Evolutionary conservation across 2,329 filamentous ascomycete genomes (phyloP).

Genomic region (Xylaria sp.): DNA sequence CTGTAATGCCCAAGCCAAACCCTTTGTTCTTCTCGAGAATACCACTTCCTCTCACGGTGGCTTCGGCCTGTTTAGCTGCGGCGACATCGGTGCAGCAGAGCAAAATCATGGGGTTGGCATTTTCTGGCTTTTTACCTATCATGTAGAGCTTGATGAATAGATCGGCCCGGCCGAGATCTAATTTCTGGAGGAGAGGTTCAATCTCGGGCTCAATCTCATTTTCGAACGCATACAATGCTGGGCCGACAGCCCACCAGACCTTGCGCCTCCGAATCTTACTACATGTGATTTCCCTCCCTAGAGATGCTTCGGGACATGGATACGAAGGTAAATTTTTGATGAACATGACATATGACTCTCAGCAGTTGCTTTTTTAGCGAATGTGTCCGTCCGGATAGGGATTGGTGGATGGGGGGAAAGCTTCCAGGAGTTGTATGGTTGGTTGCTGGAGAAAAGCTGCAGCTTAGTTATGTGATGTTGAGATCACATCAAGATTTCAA

Average conservation of each 20-base stretch:
- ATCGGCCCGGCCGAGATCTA: neutral
- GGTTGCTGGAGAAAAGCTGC: neutral
- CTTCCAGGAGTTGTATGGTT: neutral
- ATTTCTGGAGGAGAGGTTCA: neutral
- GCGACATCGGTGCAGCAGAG: neutral
- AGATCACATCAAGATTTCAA: neutral
- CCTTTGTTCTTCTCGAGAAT: neutral
- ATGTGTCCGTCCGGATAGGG: neutral
- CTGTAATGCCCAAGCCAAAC: neutral
- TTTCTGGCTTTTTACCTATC: constrained; percentile 1
- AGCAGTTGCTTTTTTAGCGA: neutral
- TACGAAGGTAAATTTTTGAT: neutral
- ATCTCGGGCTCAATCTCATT: neutral
- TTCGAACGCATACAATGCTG: neutral
- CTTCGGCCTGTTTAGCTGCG: neutral
- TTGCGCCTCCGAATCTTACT: neutral
- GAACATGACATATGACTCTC: neutral
- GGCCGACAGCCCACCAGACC: neutral
- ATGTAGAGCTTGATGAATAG: constrained; percentile 1
- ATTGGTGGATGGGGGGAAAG: neutral
- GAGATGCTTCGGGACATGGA: neutral
- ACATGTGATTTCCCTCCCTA: neutral
- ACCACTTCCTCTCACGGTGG: neutral
- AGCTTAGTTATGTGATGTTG: neutral
- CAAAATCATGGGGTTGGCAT: neutral